Percentiles rank a stretch among this genome's conserved stretches.
phyloP scores from a whole-genome alignment of 108 stramenopile genomes.

The Asterionellopsis glacialis region DNA sequence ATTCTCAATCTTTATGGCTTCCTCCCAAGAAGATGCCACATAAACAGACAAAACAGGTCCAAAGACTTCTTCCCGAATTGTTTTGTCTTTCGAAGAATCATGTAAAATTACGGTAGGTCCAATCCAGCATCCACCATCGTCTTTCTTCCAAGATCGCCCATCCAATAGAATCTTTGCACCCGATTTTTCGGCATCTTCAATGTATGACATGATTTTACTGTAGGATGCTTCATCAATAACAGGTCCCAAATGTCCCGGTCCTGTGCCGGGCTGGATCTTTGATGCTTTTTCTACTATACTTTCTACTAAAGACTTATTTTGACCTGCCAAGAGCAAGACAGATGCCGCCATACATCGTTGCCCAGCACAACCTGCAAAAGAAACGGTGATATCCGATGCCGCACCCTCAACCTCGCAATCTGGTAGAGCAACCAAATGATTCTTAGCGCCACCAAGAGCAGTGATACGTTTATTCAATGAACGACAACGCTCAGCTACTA shows the following conservation, averaged over 20 bases:
- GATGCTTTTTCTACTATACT: conserved; percentile 64
- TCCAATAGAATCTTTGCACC: conserved; percentile 89
- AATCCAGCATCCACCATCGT: conserved; percentile 67
- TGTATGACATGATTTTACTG: conserved; percentile 77
- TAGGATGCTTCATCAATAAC: conserved; percentile 82
- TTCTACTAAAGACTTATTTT: conserved; percentile 53
- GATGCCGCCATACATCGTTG: conserved; percentile 95
- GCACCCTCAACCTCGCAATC: conserved; percentile 86
- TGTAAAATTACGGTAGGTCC: conserved; percentile 91
- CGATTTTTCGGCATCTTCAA: conserved; percentile 66
- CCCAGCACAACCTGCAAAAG: conserved; percentile 87
- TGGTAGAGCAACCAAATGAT: conserved; percentile 91
- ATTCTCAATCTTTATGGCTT: conserved; percentile 94
- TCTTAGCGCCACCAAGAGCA: conserved; percentile 95
- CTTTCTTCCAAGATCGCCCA: conserved; percentile 77
- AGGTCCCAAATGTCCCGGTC: conserved; percentile 86
- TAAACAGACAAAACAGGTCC: conserved; percentile 91
- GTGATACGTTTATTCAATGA: conserved; percentile 83
- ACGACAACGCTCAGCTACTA: conserved; percentile 72
- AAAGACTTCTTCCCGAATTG: conserved; percentile 91
- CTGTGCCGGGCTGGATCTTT: conserved; percentile 69
- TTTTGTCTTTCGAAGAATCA: conserved; percentile 51
- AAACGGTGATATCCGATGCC: conserved; percentile 86
- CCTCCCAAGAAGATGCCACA: conserved; percentile 72
- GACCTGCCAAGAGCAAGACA: conserved; percentile 82